Evolutionary conservation across 768 basidiomycete genomes (phyloP).

Genomic region (Peribolospora kevripleyi): DNA sequence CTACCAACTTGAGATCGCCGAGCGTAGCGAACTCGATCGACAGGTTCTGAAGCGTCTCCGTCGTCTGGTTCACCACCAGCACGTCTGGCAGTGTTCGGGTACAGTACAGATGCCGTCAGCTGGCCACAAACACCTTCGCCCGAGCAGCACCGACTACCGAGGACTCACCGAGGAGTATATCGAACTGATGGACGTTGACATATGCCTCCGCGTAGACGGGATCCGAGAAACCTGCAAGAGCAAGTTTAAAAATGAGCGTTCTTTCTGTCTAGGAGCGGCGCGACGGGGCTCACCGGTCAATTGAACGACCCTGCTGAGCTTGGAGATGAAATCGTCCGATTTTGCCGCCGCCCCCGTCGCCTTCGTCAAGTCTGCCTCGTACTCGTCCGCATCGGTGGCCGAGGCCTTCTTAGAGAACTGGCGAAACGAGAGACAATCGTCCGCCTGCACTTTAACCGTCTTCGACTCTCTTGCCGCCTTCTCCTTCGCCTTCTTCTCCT

Average conservation of each 20-base stretch:
- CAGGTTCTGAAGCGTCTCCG: slow-evolving; percentile 81
- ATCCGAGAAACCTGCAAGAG: slow-evolving; percentile 65
- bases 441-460: slow-evolving; percentile 57
- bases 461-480: slow-evolving; percentile 62
- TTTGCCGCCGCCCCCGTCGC: slow-evolving; percentile 56
- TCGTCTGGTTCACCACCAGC: slow-evolving; percentile 82
- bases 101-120: not conserved
- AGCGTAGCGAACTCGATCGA: slow-evolving; percentile 93
- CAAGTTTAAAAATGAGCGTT: not conserved
- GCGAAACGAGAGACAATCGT: slow-evolving; percentile 73
- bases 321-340: slow-evolving; percentile 72
- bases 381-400: slow-evolving; percentile 45
- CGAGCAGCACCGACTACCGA: not conserved
- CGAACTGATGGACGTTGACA: slow-evolving; percentile 92
- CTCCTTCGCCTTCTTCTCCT: slow-evolving; percentile 83
- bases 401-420: slow-evolving; percentile 83
- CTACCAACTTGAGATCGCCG: slow-evolving; percentile 88
- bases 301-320: slow-evolving; percentile 74
- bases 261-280: not conserved
- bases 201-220: slow-evolving; percentile 95
- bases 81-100: slow-evolving; percentile 35
- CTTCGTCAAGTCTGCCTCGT: slow-evolving; percentile 62
- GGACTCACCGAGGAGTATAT: slow-evolving; percentile 56
- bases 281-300: slow-evolving; percentile 42
- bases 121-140: too few relatives aligned